Evolutionary conservation across 2,329 filamentous ascomycete species (phyloP), one percentile per base, ranked within the genome.

Genomic region (Pseudogymnoascus destructans): DNA sequence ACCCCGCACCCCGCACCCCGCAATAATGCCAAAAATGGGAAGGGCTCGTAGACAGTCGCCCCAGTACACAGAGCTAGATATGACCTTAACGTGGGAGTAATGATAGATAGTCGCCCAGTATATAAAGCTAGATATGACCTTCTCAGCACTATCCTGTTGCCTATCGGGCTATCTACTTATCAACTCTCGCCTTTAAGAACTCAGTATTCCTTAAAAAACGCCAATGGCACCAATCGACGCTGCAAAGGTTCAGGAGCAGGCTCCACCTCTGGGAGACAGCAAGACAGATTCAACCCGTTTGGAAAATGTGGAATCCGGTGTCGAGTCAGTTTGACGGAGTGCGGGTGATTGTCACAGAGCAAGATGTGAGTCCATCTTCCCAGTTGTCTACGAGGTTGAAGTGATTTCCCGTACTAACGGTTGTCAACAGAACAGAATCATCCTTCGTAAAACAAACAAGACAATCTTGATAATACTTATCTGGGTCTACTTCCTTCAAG

Each of bases 401-500:
- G n/a, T 2, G 5, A 4, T 30, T 17, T 17, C 8, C 13, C 46
- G 5, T 49, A 8, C 46, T 52, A 32, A 52, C 25, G 2, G 5
- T 17, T 30, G 1, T 3, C 25, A 52, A 52, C 3, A 52, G 46
- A 52, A 32, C 46, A 52, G 7, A 30, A 52, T 30, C 15, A 52
- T 58, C 17, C 57, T 58, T 27, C 57, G 57, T 5, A 58, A 58
- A 49, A 58, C 46, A 27, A 38, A 58, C 38, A 54, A 23, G 9
- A 49, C 36, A 4, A 58, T 58, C 8, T 15, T 58, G n/a, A 33
- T 69, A 11, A 68, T 75, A 17, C 64, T 75, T 7, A 65, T 71
- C n/a, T 75, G 73, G 73, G 71, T 74, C 7, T 75, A 75, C 59
- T 74, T 75, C 61, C 63, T 75, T 9, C 73, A 75, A 59, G 64